phyloP scores from a whole-genome alignment of 2,329 filamentous ascomycete species.

The Ascochyta pisi region DNA sequence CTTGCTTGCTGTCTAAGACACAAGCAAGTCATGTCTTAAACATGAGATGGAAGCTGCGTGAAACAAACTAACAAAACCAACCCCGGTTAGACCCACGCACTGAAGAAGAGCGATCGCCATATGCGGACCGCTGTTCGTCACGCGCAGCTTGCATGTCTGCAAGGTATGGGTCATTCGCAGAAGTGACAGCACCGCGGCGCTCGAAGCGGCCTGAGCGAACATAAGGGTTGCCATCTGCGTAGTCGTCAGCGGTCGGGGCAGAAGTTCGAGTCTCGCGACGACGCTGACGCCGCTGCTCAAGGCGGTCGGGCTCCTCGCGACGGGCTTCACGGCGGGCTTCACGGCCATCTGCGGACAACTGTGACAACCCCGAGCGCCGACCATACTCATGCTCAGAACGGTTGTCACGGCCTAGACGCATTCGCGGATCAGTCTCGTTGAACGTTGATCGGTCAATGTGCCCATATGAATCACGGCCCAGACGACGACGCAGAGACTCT shows the following conservation, averaged over 20 bases:
- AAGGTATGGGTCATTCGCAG: neutral
- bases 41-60: too few species aligned
- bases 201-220: neutral
- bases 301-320: neutral
- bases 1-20: too few species aligned
- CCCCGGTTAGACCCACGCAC: too few species aligned
- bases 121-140: too few species aligned
- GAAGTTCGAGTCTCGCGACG: too few species aligned
- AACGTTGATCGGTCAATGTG: neutral
- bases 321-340: neutral
- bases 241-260: neutral
- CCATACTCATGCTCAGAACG: neutral
- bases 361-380: neutral
- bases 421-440: neutral
- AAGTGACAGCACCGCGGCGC: neutral
- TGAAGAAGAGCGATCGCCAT: too few species aligned
- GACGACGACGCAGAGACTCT: neutral
- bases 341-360: neutral
- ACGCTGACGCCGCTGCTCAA: neutral
- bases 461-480: neutral
- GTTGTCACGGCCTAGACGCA: neutral
- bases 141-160: neutral
- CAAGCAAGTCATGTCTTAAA: too few species aligned
- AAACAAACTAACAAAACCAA: too few species aligned
- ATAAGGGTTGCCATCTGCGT: neutral